Percentiles rank a stretch among this genome's conserved stretches.
Conservation (phyloP, 805 yeast genomes). For the Wickerhamia fluorescens region DNA sequence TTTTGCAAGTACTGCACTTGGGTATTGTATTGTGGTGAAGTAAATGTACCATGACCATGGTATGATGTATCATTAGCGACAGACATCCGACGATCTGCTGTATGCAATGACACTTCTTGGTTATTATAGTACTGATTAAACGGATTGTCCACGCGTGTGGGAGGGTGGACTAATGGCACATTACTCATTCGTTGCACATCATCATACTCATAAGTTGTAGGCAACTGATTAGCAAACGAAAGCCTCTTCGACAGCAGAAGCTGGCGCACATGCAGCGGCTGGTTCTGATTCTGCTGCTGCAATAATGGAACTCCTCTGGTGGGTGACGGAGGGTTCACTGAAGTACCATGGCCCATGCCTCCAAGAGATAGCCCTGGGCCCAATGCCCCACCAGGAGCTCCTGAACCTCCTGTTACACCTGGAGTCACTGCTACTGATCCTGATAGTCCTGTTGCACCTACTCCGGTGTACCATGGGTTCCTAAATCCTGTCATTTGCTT, state of each 20-base stretch:
- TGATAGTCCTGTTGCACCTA: no score
- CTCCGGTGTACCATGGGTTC: conserved; percentile 42
- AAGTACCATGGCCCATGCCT: no score
- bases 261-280: no score
- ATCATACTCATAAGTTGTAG: conserved; percentile 44
- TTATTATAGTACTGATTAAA: conserved; percentile 35
- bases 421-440: no score
- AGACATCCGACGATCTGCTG: conserved; percentile 29
- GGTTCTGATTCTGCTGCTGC: conserved; percentile 14
- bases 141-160: conserved; percentile 39
- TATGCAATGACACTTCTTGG: conserved; percentile 27
- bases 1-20: conserved; percentile 7
- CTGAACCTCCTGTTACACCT: no score
- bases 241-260: conserved; percentile 23
- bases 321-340: conserved; percentile 24
- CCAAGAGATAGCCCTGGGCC: no score
- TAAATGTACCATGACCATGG: conserved; percentile 11
- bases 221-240: conserved; percentile 40
- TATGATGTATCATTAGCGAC: conserved; percentile 29
- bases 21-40: conserved; percentile 3
- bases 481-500: conserved; percentile 27
- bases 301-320: conserved; percentile 23
- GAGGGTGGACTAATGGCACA: conserved; percentile 28
- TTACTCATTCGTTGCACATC: conserved; percentile 12
- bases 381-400: no score